phyloP scores from a whole-genome alignment of 2,329 filamentous ascomycete species.

The Venturia oleaginea region DNA sequence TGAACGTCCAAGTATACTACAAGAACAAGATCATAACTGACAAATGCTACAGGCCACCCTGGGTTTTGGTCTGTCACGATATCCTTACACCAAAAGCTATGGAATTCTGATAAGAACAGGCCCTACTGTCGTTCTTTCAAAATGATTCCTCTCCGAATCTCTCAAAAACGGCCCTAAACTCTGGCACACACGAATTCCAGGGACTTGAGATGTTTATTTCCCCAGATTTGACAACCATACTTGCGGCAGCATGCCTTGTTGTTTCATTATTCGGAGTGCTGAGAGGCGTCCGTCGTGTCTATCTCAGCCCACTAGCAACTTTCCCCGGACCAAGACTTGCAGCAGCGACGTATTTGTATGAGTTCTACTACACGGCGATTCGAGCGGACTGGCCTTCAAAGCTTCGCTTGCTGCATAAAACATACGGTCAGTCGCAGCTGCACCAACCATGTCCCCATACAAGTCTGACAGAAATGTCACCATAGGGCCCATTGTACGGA shows the following conservation, averaged over 20 bases:
- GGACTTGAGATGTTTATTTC: background rate
- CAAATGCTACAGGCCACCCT: too few species aligned
- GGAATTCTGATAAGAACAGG: too few species aligned
- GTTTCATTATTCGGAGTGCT: background rate
- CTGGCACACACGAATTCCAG: background rate
- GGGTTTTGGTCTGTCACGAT: too few species aligned
- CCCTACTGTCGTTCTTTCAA: background rate
- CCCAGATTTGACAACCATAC: background rate
- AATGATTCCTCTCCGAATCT: background rate
- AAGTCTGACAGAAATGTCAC: background rate
- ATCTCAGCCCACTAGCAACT: slow-evolving; percentile 20
- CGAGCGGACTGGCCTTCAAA: slow-evolving; percentile 17
- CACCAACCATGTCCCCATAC: background rate
- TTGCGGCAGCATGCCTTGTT: background rate
- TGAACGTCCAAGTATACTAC: too few species aligned
- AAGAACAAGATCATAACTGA: too few species aligned
- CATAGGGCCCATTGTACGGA: slow-evolving; percentile 19
- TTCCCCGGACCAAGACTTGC: slow-evolving; percentile 24
- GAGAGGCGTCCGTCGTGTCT: slow-evolving; percentile 18
- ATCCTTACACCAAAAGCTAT: too few species aligned
- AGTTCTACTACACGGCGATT: slow-evolving; percentile 23
- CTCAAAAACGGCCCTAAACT: background rate
- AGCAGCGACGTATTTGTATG: slow-evolving; percentile 21
- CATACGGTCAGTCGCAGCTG: slow-evolving; percentile 18
- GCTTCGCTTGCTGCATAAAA: slow-evolving; percentile 21